These are phyloP conservation scores for Penicillium freii DNA, from an alignment of 2,329 filamentous ascomycete species.

Conservation along the genomic window DNA sequence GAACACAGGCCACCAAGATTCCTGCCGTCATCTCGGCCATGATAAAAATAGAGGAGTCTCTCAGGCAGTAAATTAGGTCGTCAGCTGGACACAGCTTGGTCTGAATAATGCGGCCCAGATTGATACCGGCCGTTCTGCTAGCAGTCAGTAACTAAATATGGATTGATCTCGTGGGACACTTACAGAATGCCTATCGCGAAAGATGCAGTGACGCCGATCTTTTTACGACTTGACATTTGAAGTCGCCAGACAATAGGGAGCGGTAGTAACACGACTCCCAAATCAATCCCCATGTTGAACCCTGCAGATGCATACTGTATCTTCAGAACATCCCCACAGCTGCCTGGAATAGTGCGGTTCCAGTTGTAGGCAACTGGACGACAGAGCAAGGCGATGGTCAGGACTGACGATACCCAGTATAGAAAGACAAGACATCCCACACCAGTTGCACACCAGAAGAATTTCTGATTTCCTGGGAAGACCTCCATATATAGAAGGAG, in stretches of 20 bases:
- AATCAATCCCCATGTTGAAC: constrained; percentile 15
- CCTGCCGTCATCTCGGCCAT: constrained; percentile 16
- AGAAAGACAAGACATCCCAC: constrained; percentile 9
- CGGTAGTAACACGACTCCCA: constrained; percentile 8
- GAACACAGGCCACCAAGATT: constrained; percentile 14
- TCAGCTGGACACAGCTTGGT: constrained; percentile 5
- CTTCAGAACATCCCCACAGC: constrained; percentile 10
- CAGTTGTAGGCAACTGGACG: constrained; percentile 15
- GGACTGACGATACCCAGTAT: constrained; percentile 11
- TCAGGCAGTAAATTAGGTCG: constrained; percentile 9
- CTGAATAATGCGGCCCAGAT: constrained; percentile 15
- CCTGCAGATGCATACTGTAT: constrained; percentile 14
- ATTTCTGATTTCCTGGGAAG: constrained; percentile 6
- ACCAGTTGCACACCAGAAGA: constrained; percentile 4
- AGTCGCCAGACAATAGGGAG: constrained; percentile 14
- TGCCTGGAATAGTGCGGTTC: constrained; percentile 7
- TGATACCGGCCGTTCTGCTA: constrained; percentile 11
- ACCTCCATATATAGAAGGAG: constrained; percentile 13
- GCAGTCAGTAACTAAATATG: not conserved
- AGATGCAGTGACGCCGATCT: constrained; percentile 9
- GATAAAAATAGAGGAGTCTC: constrained; percentile 13
- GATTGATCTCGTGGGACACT: not conserved
- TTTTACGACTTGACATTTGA: constrained; percentile 14
- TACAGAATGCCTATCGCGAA: constrained; percentile 14
- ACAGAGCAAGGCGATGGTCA: constrained; percentile 13